phyloP scores from a whole-genome alignment of 805 yeast species.

The Spathaspora passalidarum region DNA sequence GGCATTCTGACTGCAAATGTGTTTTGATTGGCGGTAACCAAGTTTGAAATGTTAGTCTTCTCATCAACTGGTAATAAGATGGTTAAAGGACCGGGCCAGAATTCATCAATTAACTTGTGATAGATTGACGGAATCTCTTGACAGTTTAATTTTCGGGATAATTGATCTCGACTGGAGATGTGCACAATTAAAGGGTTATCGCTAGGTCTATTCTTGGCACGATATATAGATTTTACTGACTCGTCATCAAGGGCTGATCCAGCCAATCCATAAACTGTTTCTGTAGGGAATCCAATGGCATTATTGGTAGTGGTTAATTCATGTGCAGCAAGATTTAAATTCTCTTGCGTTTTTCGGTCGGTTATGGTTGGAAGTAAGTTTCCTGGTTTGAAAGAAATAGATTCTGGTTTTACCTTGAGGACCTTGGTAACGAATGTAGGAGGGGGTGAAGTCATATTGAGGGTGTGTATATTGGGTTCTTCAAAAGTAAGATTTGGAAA shows the following conservation, averaged over 20 bases:
- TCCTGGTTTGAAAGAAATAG: slow-evolving; percentile 47
- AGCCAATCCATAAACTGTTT: slow-evolving; percentile 95
- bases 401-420: slow-evolving; percentile 51
- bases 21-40: slow-evolving; percentile 82
- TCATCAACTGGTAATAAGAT: slow-evolving; percentile 65
- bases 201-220: slow-evolving; percentile 89
- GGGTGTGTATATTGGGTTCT: too few species aligned
- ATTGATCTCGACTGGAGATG: slow-evolving; percentile 72
- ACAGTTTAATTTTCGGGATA: slow-evolving; percentile 51
- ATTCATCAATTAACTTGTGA: slow-evolving; percentile 55
- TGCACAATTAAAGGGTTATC: slow-evolving; percentile 95
- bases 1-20: slow-evolving; percentile 95
- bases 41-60: slow-evolving; percentile 54
- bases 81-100: slow-evolving; percentile 98
- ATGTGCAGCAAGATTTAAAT: slow-evolving; percentile 57
- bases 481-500: background rate
- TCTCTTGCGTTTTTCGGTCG: slow-evolving; percentile 50
- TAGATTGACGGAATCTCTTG: slow-evolving; percentile 67
- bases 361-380: slow-evolving; percentile 43
- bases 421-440: slow-evolving; percentile 30
- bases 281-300: slow-evolving; percentile 93
- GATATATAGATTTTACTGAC: slow-evolving; percentile 73
- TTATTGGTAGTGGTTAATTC: slow-evolving; percentile 48
- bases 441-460: background rate
- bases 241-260: slow-evolving; percentile 77